Evolutionary conservation across 352 stramenopile genomes (phyloP).

Genomic region (Phytophthora cryptogea): DNA sequence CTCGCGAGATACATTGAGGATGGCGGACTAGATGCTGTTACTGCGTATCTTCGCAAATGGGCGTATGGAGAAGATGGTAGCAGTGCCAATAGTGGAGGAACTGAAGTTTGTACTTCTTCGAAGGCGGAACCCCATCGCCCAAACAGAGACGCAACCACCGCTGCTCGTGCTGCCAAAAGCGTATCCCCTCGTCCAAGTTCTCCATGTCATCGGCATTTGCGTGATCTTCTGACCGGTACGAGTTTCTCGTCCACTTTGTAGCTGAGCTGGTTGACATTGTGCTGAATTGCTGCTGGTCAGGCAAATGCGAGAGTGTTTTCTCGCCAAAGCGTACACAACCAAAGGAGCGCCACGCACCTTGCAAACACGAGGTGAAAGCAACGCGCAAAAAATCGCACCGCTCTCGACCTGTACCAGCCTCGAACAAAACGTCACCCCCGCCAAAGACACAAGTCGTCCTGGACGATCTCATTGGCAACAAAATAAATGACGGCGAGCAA

Average conservation of each 20-base stretch:
- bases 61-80: not conserved
- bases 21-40: conserved; percentile 15
- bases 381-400: not conserved
- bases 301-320: not conserved
- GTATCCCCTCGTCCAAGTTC: not conserved
- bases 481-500: not conserved
- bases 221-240: conserved; percentile 10
- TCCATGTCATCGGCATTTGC: conserved; percentile 10
- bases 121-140: too few relatives aligned
- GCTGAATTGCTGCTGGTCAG: not conserved
- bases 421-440: not conserved
- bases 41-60: not conserved
- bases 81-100: not conserved
- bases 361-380: not conserved
- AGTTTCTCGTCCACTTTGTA: not conserved
- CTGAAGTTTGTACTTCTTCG: not conserved
- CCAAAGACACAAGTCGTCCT: not conserved
- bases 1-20: conserved; percentile 14
- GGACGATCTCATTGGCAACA: conserved; percentile 10
- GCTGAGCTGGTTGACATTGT: not conserved
- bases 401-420: not conserved
- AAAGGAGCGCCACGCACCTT: conserved; percentile 2
- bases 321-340: conserved; percentile 3
- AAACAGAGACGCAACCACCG: not conserved
- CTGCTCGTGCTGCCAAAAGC: not conserved